Evolutionary conservation across 139 green algal species (phyloP).

Genomic region (Diplosphaera chodatii): DNA sequence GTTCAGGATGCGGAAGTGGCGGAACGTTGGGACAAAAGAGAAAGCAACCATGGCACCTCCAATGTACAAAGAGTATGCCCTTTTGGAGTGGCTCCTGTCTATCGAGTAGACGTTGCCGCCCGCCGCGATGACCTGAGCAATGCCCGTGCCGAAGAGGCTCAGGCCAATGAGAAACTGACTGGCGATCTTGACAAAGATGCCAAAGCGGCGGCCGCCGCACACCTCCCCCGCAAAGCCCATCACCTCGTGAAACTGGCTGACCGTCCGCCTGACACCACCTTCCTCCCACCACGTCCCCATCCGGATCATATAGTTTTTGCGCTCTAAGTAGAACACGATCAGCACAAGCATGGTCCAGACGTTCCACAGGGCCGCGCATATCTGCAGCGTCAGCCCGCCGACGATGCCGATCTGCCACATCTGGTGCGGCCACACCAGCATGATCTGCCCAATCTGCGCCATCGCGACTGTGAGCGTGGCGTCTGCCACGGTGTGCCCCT

Average conservation of each 20-base stretch:
- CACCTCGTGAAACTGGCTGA: background rate
- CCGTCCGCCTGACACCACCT: background rate
- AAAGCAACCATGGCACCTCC: no score
- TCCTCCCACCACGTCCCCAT: conserved; percentile 5
- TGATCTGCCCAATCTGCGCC: conserved; percentile 1
- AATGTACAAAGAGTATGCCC: background rate
- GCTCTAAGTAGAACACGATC: no score
- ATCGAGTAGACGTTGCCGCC: background rate
- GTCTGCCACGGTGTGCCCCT: conserved; percentile 4
- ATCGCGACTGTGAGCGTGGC: background rate
- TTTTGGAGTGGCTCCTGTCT: background rate
- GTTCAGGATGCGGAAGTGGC: no score
- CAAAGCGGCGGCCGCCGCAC: no score
- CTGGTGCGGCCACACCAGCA: conserved; percentile 7
- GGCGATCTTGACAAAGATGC: no score
- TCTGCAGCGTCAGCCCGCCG: background rate
- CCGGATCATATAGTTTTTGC: conserved; percentile 1
- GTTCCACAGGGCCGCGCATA: background rate
- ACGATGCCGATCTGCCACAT: conserved; percentile 5
- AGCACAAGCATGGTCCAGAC: background rate
- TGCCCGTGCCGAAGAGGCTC: background rate
- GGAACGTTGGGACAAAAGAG: no score
- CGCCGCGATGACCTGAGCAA: background rate
- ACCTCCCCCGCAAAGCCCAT: no score
- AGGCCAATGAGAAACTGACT: background rate